Base-by-base conservation (phyloP, 2,329 filamentous ascomycete species). In the Calonectria ilicicola region DNA sequence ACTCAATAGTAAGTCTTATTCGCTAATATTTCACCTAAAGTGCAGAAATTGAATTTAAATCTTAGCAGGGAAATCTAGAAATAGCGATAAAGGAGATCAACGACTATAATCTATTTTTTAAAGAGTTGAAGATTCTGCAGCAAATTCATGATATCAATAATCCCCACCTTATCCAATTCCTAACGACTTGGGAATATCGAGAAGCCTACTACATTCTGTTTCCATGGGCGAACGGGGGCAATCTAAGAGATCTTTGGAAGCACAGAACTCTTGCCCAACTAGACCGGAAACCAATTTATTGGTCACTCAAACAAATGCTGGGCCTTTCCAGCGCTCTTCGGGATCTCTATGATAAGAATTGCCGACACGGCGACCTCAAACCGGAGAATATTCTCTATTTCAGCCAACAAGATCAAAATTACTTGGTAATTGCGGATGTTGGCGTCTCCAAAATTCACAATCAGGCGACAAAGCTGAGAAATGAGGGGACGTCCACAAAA, bases 291-390 rank as follows among this genome's bases (percentile, higher is more conserved):
- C 60, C 74, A 1, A 3, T 75, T 1, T 2, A 65, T 26, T 77
- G 75, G 75, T 69, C 70, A 8, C 58, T 77, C 14, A 23, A 26
- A 3, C 75, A 77, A 53, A 77, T 77, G 44, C 66, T 73, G 1
- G 75, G 75, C 0, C 63, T 77, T 2, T 53, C 44, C 2, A 64
- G 65, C 26, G 74, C 67, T 0, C 64, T 77, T 19, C 27, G 56
- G 0, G 75, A 73, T 5, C 32, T 77, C 0, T 74, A 77, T 17
- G 19, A 21, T 1, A 23, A 19, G 6, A 76, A 67, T 35, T 67
- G 63, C 2, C 72, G 75, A 7, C 75, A 77, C 26, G 75, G 75
- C 5, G 75, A 77, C 27, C 73, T 77, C 9, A 77, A 77, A 14
- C 75, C 75, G 0, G 66, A 75, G 12, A 77, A 77, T 7, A 74